Conservation (phyloP, 257 asterid species). For the Forsythia viridissima region DNA sequence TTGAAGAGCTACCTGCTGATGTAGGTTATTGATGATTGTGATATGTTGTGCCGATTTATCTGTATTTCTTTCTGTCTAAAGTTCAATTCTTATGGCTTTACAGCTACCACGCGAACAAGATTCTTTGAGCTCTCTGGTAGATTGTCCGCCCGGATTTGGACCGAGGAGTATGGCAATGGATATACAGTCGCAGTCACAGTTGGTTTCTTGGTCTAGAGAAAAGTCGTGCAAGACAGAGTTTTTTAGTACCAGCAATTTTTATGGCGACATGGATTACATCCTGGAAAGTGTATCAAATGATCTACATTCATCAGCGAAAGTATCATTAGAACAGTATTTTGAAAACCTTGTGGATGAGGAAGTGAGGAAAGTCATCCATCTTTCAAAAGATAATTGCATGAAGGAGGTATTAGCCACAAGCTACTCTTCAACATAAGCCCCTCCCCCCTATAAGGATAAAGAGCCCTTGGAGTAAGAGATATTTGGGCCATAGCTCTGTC, state of each 20-base stretch:
- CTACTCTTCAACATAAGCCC: conserved; percentile 14
- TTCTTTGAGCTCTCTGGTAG: conserved; percentile 48
- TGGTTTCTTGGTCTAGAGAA: conserved; percentile 35
- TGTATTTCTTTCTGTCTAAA: conserved; percentile 29
- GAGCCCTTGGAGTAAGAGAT: conserved; percentile 4
- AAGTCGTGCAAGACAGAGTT: conserved; percentile 25
- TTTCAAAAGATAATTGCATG: conserved; percentile 26
- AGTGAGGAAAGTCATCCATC: conserved; percentile 51
- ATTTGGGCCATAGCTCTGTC: conserved; percentile 4
- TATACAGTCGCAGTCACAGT: conserved; percentile 26
- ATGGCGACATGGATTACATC: conserved; percentile 42
- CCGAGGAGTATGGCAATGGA: conserved; percentile 31
- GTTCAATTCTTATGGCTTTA: conserved; percentile 32
- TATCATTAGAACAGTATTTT: conserved; percentile 46
- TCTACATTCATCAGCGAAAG: conserved; percentile 67
- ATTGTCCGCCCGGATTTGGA: conserved; percentile 86
- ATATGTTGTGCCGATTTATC: conserved; percentile 21
- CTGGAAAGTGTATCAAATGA: conserved; percentile 60
- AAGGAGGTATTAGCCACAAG: conserved; percentile 48
- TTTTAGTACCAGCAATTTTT: conserved; percentile 20
- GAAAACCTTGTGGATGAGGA: conserved; percentile 59
- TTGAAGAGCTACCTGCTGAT: conserved; percentile 38
- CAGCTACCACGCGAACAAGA: conserved; percentile 54
- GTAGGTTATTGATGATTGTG: conserved; percentile 45
- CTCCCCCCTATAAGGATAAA: not conserved